Conservation (phyloP, 306 rosid species). For the Trifolium repens region DNA sequence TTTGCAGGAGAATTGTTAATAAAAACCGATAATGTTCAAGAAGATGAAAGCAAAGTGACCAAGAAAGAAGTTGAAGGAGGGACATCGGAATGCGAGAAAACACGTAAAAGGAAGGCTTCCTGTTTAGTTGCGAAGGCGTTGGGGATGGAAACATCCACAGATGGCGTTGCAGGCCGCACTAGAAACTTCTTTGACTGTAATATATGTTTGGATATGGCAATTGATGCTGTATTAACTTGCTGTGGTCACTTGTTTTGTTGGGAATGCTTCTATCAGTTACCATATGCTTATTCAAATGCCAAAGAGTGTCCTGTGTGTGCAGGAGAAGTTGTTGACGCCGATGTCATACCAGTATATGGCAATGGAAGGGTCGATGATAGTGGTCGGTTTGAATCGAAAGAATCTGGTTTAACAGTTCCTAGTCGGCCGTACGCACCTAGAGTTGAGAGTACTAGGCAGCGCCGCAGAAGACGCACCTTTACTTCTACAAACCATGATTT, state of each 20-base stretch:
- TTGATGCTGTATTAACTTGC: slow-evolving; percentile 76
- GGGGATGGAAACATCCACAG: slow-evolving; percentile 44
- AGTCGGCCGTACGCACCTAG: slow-evolving; percentile 67
- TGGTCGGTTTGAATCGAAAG: slow-evolving; percentile 36
- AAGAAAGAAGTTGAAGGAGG: slow-evolving; percentile 36
- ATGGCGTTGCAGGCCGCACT: slow-evolving; percentile 28
- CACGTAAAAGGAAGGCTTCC: slow-evolving; percentile 38
- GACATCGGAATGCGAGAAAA: background rate
- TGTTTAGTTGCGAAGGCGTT: slow-evolving; percentile 64
- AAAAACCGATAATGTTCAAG: slow-evolving; percentile 26
- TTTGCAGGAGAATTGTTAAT: slow-evolving; percentile 30
- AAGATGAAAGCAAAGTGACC: slow-evolving; percentile 20
- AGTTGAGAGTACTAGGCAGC: slow-evolving; percentile 66
- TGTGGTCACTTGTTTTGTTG: slow-evolving; percentile 95
- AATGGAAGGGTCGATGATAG: slow-evolving; percentile 36
- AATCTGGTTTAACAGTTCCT: slow-evolving; percentile 52
- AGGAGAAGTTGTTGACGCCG: slow-evolving; percentile 65
- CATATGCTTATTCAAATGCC: slow-evolving; percentile 52
- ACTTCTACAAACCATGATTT: slow-evolving; percentile 52
- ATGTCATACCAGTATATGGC: slow-evolving; percentile 73
- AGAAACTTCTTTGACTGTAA: slow-evolving; percentile 69
- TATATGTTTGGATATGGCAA: slow-evolving; percentile 61
- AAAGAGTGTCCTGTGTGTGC: slow-evolving; percentile 78
- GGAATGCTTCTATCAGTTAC: slow-evolving; percentile 70
- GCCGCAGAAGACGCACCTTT: slow-evolving; percentile 35